Percentiles rank a stretch among this genome's conserved stretches.
Evolutionary conservation across 306 rosid genomes (phyloP).

Genomic region (Corylus americana): DNA sequence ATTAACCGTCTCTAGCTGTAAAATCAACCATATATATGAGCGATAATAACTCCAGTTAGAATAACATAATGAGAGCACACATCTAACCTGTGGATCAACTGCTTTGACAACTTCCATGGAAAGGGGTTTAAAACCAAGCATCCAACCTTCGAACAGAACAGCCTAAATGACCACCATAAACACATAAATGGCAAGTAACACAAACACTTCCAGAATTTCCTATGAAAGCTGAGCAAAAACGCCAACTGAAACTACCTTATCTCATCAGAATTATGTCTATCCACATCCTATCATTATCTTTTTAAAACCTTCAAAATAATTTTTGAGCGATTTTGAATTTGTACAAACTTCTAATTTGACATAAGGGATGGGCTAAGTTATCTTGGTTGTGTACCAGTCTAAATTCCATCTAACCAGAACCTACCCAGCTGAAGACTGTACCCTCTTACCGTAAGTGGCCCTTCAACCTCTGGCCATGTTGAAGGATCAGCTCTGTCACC

Average conservation of each 20-base stretch:
- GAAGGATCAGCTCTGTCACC: conserved; percentile 89
- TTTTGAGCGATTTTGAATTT: background rate
- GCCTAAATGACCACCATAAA: conserved; percentile 50
- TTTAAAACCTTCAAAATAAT: background rate
- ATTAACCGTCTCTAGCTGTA: conserved; percentile 75
- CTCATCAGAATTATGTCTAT: background rate
- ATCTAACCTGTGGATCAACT: conserved; percentile 84
- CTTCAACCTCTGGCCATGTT: conserved; percentile 86
- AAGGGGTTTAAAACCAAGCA: conserved; percentile 92
- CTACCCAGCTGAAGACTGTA: background rate
- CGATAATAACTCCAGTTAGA: conserved; percentile 7
- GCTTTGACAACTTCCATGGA: conserved; percentile 64
- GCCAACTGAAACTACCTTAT: background rate
- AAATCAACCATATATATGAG: conserved; percentile 20
- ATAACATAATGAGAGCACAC: background rate
- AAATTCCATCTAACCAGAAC: background rate
- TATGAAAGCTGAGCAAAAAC: conserved; percentile 11
- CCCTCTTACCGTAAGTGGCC: conserved; percentile 72
- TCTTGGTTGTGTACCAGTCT: background rate
- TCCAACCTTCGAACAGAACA: conserved; percentile 94
- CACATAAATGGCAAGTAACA: conserved; percentile 7
- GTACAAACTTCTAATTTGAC: conserved; percentile 12
- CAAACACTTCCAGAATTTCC: background rate
- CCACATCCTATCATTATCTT: conserved; percentile 2
- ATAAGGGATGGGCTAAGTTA: background rate